Evolutionary conservation across 2,329 filamentous ascomycete genomes (phyloP).

Genomic region (Pyricularia sp.): DNA sequence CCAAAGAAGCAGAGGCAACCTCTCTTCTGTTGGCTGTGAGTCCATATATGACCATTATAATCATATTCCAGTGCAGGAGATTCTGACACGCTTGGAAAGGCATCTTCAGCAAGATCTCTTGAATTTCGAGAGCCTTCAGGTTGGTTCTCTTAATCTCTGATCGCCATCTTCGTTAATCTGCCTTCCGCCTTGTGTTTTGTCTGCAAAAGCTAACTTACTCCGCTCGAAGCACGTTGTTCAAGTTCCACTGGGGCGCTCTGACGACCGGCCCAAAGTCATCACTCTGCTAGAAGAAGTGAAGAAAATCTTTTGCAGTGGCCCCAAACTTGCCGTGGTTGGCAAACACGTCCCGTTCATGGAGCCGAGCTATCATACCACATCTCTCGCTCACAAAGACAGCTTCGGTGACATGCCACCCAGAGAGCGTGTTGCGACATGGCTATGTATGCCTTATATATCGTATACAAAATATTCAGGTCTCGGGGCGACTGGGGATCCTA

Average conservation of each 20-base stretch:
- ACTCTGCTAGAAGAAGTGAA: slow-evolving; percentile 27
- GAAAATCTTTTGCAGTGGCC: slow-evolving; percentile 22
- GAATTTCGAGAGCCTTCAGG: slow-evolving; percentile 2
- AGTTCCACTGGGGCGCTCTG: not conserved
- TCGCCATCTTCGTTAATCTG: not conserved
- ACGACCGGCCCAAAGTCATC: not conserved
- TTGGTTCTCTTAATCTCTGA: not conserved
- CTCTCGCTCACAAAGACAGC: slow-evolving; percentile 16
- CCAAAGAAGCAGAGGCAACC: not conserved
- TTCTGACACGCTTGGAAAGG: not conserved
- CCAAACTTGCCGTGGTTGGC: slow-evolving; percentile 26
- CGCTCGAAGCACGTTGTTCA: not conserved
- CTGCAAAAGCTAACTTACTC: not conserved
- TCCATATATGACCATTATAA: not conserved
- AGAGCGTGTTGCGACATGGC: slow-evolving; percentile 23
- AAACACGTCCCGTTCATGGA: slow-evolving; percentile 31
- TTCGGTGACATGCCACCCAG: slow-evolving; percentile 11
- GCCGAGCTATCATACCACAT: slow-evolving; percentile 26
- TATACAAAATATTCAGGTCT: slow-evolving; percentile 32
- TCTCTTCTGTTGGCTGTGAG: slow-evolving; percentile 3
- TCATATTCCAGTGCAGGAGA: too few species aligned
- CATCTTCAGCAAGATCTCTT: slow-evolving; percentile 1
- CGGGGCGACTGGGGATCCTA: slow-evolving; percentile 16
- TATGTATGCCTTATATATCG: slow-evolving; percentile 38
- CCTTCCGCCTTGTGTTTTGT: not conserved